Percentiles rank a stretch among this genome's conserved stretches.
These are phyloP conservation scores for Puccinia horiana DNA, from an alignment of 1,284 basidiomycete genomes.

Conservation along the genomic window DNA sequence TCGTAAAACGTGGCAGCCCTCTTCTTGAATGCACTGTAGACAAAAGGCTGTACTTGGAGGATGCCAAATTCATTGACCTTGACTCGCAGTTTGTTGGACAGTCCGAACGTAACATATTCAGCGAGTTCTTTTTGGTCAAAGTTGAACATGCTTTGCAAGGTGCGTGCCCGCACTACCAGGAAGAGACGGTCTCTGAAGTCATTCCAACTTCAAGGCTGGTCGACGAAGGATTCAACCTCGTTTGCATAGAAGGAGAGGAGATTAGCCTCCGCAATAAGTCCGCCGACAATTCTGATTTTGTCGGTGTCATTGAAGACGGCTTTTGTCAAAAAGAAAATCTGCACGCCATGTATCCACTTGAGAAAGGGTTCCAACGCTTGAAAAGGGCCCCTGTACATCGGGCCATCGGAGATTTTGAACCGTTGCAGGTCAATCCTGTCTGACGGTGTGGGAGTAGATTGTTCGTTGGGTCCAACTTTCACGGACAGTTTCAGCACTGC, in stretches of 20 bases:
- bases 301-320: neutral
- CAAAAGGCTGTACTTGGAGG: neutral
- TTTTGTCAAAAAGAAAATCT: neutral
- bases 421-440: too few species aligned
- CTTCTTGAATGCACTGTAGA: neutral
- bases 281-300: neutral
- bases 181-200: neutral
- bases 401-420: too few species aligned
- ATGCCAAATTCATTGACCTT: neutral
- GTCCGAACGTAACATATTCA: too few species aligned
- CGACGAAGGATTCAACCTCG: neutral
- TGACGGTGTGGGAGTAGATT: too few species aligned
- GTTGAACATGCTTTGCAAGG: neutral
- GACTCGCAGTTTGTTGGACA: too few species aligned
- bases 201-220: neutral
- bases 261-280: neutral
- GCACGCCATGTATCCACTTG: neutral
- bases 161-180: neutral
- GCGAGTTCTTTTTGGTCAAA: neutral
- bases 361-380: neutral
- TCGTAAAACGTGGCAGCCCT: neutral
- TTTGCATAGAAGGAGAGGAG: neutral
- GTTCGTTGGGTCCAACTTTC: too few species aligned
- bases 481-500: too few species aligned
- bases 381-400: too few species aligned